Conservation (phyloP, 2,329 filamentous ascomycete species). For the Tolypocladium capitatum region DNA sequence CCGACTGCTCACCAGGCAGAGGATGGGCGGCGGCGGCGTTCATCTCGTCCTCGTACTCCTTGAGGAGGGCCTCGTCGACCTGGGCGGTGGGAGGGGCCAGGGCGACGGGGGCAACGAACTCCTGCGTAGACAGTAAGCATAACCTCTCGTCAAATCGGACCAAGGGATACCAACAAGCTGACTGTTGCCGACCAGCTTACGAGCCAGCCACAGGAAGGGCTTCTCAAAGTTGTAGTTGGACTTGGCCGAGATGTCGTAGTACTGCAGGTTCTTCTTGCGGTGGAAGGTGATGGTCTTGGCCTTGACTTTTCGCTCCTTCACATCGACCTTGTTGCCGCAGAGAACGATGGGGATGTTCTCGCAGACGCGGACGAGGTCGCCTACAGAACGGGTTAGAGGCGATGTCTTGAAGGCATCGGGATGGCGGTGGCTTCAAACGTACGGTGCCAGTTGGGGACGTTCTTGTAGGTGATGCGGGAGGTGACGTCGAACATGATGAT, state of each 20-base stretch:
- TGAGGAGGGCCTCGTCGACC: conserved; percentile 73
- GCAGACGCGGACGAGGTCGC: conserved; percentile 96
- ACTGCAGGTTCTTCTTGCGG: conserved; percentile 99
- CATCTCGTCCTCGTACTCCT: conserved; percentile 84
- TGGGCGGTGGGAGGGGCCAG: conserved; percentile 86
- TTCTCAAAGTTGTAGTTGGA: conserved; percentile 99
- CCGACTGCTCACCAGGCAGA: conserved; percentile 89
- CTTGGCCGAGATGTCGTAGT: conserved; percentile 99
- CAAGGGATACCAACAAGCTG: conserved; percentile 9
- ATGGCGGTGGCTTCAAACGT: conserved; percentile 30
- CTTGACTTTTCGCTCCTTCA: conserved; percentile 99
- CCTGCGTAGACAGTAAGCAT: conserved; percentile 38
- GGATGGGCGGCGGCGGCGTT: conserved; percentile 63
- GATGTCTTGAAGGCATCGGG: background rate
- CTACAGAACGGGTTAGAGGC: conserved; percentile 27
- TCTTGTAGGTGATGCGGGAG: conserved; percentile 99
- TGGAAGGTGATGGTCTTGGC: conserved; percentile 99
- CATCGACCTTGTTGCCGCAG: conserved; percentile 98
- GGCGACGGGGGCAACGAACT: conserved; percentile 91
- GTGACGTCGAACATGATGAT: conserved; percentile 99
- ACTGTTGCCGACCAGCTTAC: conserved; percentile 95
- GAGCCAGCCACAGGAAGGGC: conserved; percentile 97
- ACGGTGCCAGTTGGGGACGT: conserved; percentile 99
- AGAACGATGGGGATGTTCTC: conserved; percentile 99
- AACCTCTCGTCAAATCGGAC: background rate